Conservation (phyloP, 495 filamentous ascomycete species). For the Tuber umbilicatum region DNA sequence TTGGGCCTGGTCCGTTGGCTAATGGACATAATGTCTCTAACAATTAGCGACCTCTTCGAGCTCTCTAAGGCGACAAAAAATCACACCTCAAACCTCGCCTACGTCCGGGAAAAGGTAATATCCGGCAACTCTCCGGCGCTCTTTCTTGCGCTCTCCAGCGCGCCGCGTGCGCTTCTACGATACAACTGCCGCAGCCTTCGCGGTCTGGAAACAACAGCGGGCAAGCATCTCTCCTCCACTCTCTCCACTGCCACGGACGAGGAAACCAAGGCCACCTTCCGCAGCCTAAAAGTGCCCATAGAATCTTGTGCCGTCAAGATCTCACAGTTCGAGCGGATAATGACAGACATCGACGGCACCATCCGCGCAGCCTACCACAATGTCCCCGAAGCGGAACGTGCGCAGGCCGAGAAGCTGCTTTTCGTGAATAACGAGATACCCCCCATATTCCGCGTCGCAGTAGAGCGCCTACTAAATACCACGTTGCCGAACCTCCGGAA, state of each 20-base stretch:
- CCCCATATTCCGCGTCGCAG: conserved; percentile 26
- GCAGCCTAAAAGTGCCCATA: conserved; percentile 38
- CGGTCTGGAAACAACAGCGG: conserved; percentile 35
- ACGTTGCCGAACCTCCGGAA: conserved; percentile 34
- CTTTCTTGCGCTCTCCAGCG: conserved; percentile 39
- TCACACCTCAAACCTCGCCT: background rate
- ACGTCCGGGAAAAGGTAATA: conserved; percentile 18
- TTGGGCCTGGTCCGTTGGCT: conserved; percentile 42
- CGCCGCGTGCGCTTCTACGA: conserved; percentile 40
- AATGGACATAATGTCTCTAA: conserved; percentile 42
- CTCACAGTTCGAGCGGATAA: conserved; percentile 41
- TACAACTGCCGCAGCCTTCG: conserved; percentile 40
- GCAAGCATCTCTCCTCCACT: conserved; percentile 23
- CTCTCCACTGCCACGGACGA: conserved; percentile 25
- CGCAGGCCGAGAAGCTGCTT: conserved; percentile 39
- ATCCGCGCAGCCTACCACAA: conserved; percentile 40
- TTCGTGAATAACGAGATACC: conserved; percentile 44
- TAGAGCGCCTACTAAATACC: conserved; percentile 35
- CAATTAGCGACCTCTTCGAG: conserved; percentile 42
- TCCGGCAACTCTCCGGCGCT: conserved; percentile 42
- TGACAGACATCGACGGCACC: conserved; percentile 41
- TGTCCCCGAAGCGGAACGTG: conserved; percentile 38
- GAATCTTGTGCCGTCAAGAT: conserved; percentile 41
- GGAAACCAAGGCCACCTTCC: conserved; percentile 37
- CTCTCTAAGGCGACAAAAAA: conserved; percentile 27